Evolutionary conservation across 2,329 filamentous ascomycete genomes (phyloP).

Genomic region (Fusarium pseudocircinatum): DNA sequence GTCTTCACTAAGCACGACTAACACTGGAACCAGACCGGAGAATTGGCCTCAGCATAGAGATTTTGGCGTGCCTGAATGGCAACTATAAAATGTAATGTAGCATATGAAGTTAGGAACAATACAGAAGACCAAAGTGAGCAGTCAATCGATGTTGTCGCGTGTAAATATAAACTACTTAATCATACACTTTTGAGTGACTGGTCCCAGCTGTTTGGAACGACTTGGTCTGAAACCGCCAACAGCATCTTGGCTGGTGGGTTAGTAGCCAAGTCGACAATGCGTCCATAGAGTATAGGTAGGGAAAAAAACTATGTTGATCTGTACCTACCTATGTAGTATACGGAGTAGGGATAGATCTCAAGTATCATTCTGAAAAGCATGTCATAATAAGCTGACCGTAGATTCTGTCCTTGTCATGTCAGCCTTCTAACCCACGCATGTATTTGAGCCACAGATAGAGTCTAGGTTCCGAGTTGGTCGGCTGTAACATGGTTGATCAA

Average conservation of each 20-base stretch:
- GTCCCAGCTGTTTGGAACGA: neutral
- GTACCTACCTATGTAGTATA: no score
- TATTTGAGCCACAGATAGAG: neutral
- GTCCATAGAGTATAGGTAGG: neutral
- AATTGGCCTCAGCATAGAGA: slow-evolving; percentile 54
- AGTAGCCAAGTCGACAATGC: neutral
- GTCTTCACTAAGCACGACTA: slow-evolving; percentile 3
- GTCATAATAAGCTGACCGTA: neutral
- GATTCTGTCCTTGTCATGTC: neutral
- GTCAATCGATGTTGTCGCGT: slow-evolving; percentile 15
- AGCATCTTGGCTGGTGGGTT: neutral
- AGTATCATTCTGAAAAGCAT: neutral
- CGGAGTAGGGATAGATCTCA: neutral
- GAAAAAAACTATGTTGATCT: neutral
- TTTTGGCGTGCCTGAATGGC: slow-evolving; percentile 55
- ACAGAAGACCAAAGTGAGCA: slow-evolving; percentile 6
- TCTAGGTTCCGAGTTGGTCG: neutral
- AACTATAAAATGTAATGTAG: slow-evolving; percentile 42
- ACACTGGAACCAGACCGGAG: slow-evolving; percentile 45
- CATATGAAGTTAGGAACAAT: neutral
- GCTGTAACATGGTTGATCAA: neutral
- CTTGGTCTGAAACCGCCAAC: neutral
- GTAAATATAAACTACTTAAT: slow-evolving; percentile 5
- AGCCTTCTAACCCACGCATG: neutral
- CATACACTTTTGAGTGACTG: slow-evolving; percentile 4